Percentiles rank a stretch among this genome's conserved stretches.
These are phyloP conservation scores for Cetradonia linearis DNA, from an alignment of 495 filamentous ascomycete species.

Conservation along the genomic window DNA sequence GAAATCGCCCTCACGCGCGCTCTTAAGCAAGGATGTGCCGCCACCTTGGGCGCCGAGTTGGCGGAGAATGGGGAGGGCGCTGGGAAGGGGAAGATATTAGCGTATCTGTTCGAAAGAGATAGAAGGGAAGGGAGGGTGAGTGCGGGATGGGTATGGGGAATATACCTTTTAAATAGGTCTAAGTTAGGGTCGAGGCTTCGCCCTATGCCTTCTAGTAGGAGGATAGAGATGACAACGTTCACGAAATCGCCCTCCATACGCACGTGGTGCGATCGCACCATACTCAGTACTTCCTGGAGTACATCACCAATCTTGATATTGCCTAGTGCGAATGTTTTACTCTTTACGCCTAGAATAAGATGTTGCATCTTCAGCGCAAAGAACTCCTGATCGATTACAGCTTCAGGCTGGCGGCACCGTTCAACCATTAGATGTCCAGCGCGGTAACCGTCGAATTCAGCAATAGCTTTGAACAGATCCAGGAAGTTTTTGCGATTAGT, in stretches of 20 bases:
- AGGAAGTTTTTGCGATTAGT: constrained; percentile 85
- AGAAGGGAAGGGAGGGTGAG: background rate
- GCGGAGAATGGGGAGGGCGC: constrained; percentile 82
- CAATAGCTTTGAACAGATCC: constrained; percentile 89
- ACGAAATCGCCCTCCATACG: constrained; percentile 96
- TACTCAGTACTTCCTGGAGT: constrained; percentile 74
- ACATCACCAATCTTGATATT: constrained; percentile 97
- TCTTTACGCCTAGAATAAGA: constrained; percentile 81
- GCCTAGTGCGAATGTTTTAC: constrained; percentile 78
- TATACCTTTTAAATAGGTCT: constrained; percentile 76
- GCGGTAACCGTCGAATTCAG: constrained; percentile 94
- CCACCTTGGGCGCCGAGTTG: constrained; percentile 73
- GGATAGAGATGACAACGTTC: constrained; percentile 91
- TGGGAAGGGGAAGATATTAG: constrained; percentile 27
- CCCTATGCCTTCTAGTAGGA: constrained; percentile 91
- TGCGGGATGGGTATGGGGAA: constrained; percentile 12
- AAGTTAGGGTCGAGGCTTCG: constrained; percentile 74
- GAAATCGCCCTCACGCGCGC: constrained; percentile 58
- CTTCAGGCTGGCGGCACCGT: constrained; percentile 80
- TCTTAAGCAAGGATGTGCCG: constrained; percentile 46
- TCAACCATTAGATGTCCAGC: constrained; percentile 95
- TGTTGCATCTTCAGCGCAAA: constrained; percentile 97
- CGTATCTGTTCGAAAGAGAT: background rate
- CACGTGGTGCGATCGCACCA: constrained; percentile 92
- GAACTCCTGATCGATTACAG: constrained; percentile 75